phyloP scores from a whole-genome alignment of 768 basidiomycete genomes.

The Russula earlei region DNA sequence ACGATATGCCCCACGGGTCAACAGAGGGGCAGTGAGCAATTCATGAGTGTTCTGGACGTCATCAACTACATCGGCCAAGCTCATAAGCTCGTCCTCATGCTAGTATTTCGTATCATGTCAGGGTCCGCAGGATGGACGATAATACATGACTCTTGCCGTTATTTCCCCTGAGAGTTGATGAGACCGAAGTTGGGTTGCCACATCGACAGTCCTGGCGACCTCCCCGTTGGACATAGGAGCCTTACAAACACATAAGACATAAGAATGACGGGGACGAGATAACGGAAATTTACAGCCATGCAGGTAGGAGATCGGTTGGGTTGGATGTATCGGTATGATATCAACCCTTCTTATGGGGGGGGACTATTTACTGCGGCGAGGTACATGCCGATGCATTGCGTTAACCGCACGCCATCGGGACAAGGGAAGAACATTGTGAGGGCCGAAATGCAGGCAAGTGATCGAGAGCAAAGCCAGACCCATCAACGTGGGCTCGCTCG shows the following conservation, averaged over 20 bases:
- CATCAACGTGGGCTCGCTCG: too few relatives aligned
- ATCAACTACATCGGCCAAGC: neutral
- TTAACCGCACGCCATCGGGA: too few relatives aligned
- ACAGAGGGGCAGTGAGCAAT: conserved; percentile 24
- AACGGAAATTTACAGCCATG: neutral
- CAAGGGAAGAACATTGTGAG: too few relatives aligned
- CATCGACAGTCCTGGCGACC: too few relatives aligned
- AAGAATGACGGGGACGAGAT: neutral
- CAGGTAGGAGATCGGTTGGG: neutral
- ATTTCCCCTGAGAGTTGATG: neutral
- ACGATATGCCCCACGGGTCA: conserved; percentile 25
- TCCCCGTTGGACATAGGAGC: neutral
- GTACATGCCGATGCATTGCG: neutral
- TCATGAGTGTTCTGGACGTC: conserved; percentile 20
- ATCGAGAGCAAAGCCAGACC: too few relatives aligned
- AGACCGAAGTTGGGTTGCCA: neutral
- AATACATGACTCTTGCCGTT: neutral
- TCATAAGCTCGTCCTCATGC: conserved; percentile 6
- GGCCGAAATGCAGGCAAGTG: too few relatives aligned
- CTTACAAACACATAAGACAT: neutral
- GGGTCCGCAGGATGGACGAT: neutral
- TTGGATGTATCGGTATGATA: neutral
- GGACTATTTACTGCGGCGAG: neutral
- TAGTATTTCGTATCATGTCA: neutral
- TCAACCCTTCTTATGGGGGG: neutral